These are phyloP conservation scores for Trichoderma koningiopsis DNA, from an alignment of 2,329 filamentous ascomycete genomes.

Conservation along the genomic window DNA sequence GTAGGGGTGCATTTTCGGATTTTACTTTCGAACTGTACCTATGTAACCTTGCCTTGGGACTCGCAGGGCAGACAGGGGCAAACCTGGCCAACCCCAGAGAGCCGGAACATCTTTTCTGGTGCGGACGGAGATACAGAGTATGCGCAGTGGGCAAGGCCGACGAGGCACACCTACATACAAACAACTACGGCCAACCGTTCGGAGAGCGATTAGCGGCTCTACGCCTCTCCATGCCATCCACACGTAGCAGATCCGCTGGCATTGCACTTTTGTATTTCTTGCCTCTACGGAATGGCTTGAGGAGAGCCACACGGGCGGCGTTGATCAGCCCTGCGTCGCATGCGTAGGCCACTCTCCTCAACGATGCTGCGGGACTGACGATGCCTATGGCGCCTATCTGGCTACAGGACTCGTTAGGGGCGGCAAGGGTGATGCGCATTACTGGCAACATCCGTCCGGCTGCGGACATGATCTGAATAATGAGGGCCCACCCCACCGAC, in stretches of 20 bases:
- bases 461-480: conserved; percentile 20
- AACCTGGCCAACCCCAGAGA: background rate
- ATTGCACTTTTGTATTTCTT: background rate
- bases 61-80: background rate
- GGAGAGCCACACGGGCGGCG: background rate
- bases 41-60: background rate
- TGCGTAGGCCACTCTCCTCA: background rate
- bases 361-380: background rate
- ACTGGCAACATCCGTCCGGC: conserved; percentile 21
- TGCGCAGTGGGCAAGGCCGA: background rate
- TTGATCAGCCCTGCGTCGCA: background rate
- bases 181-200: background rate
- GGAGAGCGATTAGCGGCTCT: background rate
- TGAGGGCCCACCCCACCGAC: conserved; percentile 20
- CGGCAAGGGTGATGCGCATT: background rate
- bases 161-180: background rate
- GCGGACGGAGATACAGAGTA: background rate
- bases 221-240: background rate
- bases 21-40: background rate
- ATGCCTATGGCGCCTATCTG: background rate
- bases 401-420: background rate
- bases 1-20: conserved; percentile 8
- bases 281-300: background rate
- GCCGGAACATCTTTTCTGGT: background rate
- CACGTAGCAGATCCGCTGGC: background rate